Conservation (phyloP, 202 grass and related monocot species). For the Schoenoplectus tabernaemontani region DNA sequence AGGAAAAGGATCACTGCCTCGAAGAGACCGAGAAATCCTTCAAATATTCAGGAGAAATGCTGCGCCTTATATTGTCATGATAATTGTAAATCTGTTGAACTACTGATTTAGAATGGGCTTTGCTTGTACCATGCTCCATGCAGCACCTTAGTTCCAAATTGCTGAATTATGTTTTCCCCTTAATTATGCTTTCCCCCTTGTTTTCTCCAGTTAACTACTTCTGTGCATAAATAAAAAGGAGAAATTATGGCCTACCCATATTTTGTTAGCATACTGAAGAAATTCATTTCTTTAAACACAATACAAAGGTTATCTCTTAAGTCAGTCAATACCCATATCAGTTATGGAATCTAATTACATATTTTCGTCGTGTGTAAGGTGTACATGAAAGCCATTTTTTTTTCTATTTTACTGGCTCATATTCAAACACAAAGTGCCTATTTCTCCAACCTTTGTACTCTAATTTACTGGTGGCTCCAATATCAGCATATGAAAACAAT, state of each 20-base stretch:
- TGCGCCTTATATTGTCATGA: constrained; percentile 31
- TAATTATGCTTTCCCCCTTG: neutral
- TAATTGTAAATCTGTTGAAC: neutral
- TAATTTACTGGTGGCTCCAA: neutral
- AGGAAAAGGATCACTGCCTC: constrained; percentile 40
- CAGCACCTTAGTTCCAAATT: neutral
- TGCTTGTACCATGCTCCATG: neutral
- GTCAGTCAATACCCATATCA: neutral
- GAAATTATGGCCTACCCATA: neutral
- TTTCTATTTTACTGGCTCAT: neutral
- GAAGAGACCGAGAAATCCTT: constrained; percentile 44
- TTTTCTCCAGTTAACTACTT: constrained; percentile 1
- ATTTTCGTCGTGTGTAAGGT: neutral
- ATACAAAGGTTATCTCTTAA: neutral
- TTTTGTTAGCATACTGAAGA: neutral
- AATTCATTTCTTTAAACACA: neutral
- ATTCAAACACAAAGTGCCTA: neutral
- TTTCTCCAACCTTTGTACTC: neutral
- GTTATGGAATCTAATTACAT: neutral
- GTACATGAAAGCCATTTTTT: neutral
- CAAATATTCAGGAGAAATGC: constrained; percentile 40
- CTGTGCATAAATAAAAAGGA: constrained; percentile 25
- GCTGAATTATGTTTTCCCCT: neutral
- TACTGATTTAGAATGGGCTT: neutral
- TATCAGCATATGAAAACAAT: neutral